Conservation (phyloP, 1,284 basidiomycete species). For the Naganishia liquefaciens region DNA sequence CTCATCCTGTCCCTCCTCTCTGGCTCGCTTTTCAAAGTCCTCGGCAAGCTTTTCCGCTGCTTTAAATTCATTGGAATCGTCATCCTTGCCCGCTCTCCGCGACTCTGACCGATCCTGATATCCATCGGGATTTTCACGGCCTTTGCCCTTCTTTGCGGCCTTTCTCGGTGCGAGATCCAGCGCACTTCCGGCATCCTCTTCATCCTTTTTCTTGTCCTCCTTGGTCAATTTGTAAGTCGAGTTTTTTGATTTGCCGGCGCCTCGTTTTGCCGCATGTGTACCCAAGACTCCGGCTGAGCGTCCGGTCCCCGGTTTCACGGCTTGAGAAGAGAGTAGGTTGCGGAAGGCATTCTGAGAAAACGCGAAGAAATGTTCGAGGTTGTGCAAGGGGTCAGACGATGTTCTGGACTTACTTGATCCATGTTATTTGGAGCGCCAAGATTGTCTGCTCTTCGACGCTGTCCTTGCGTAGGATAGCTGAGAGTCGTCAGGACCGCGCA, state of each 20-base stretch:
- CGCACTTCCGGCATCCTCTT: conserved; percentile 1
- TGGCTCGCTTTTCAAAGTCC: conserved; percentile 71
- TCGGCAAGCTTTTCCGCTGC: conserved; percentile 76
- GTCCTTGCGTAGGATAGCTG: too few species aligned
- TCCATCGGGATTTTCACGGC: conserved; percentile 30
- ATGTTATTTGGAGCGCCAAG: not conserved
- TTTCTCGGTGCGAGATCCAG: conserved; percentile 32
- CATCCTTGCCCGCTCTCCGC: conserved; percentile 47
- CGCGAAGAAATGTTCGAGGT: not conserved
- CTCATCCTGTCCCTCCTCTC: conserved; percentile 61
- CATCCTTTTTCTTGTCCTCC: conserved; percentile 19
- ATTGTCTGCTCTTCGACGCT: too few species aligned
- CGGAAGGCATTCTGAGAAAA: conserved; percentile 30
- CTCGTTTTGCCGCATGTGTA: conserved; percentile 32
- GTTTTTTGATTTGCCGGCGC: conserved; percentile 8
- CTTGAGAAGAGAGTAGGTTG: conserved; percentile 28
- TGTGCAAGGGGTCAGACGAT: not conserved
- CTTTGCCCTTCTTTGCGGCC: conserved; percentile 33
- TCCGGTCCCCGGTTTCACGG: conserved; percentile 20
- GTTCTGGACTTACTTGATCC: not conserved
- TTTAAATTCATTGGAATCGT: conserved; percentile 44
- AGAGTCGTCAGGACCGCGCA: too few species aligned
- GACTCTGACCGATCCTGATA: conserved; percentile 53
- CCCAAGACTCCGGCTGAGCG: conserved; percentile 28
- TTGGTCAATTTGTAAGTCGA: conserved; percentile 2